Conservation (phyloP, 495 filamentous ascomycete genomes). For the Xylaria longipes region DNA sequence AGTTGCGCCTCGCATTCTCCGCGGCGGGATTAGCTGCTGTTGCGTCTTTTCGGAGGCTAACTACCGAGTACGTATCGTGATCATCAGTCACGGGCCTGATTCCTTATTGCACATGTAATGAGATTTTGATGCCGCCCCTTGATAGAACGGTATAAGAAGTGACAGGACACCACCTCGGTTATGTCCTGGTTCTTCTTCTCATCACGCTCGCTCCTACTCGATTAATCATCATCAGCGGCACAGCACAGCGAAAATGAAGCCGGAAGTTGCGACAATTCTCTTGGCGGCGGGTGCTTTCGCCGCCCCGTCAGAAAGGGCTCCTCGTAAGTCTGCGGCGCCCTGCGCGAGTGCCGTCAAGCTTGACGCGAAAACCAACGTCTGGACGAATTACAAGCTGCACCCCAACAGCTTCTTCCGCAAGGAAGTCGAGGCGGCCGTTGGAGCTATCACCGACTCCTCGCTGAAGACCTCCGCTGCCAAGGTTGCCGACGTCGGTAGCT, state of each 20-base stretch:
- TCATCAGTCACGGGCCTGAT: constrained; percentile 52
- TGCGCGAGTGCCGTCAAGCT: constrained; percentile 59
- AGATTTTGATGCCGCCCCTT: background rate
- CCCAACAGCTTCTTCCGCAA: constrained; percentile 63
- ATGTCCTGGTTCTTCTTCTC: constrained; percentile 32
- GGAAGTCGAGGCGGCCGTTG: constrained; percentile 59
- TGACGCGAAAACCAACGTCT: constrained; percentile 61
- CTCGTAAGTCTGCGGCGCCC: constrained; percentile 43
- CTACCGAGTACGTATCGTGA: constrained; percentile 46
- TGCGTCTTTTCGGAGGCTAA: constrained; percentile 49
- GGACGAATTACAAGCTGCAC: constrained; percentile 58
- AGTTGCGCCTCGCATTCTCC: constrained; percentile 45
- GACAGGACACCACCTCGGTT: constrained; percentile 15
- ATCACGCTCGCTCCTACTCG: constrained; percentile 45
- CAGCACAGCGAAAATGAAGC: constrained; percentile 53
- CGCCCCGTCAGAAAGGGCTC: constrained; percentile 47
- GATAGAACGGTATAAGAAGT: constrained; percentile 36
- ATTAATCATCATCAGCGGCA: constrained; percentile 31
- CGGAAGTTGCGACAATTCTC: constrained; percentile 46
- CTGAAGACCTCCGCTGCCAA: constrained; percentile 51
- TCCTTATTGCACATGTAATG: constrained; percentile 50
- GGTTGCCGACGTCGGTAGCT: constrained; percentile 71
- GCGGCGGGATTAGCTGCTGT: constrained; percentile 40
- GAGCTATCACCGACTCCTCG: constrained; percentile 43
- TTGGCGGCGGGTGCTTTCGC: constrained; percentile 51